phyloP scores from a whole-genome alignment of 1,139 yeast species.

The Debaryomyces sp. region DNA sequence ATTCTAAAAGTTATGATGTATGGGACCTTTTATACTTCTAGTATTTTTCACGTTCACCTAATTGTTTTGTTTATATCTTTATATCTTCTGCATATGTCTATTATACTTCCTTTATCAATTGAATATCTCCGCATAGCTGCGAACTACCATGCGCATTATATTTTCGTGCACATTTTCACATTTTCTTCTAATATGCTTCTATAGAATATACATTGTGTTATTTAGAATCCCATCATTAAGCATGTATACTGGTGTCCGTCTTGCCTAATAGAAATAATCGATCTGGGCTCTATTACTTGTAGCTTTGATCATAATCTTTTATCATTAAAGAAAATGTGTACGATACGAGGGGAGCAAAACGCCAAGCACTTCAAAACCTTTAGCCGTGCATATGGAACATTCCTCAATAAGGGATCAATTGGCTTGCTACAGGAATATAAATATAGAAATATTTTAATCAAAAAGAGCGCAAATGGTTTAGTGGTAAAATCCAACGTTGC shows the following conservation, averaged over 20 bases:
- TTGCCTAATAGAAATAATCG: no score
- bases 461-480: conserved; percentile 13
- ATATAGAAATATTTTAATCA: no score
- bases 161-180: neutral
- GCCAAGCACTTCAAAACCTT: neutral
- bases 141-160: neutral
- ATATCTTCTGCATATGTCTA: neutral
- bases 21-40: neutral
- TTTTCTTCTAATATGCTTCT: no score
- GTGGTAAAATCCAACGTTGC: conserved; percentile 16
- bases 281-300: no score
- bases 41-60: neutral
- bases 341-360: neutral
- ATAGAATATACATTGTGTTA: no score
- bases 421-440: neutral
- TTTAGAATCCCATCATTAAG: no score
- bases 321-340: no score
- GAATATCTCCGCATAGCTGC: neutral
- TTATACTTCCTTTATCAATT: neutral
- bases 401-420: neutral
- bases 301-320: no score
- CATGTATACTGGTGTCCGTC: no score
- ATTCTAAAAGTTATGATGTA: neutral
- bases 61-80: neutral
- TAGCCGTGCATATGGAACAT: neutral